These are phyloP conservation scores for Linum usitatissimum DNA, from an alignment of 345 rosid species.

Conservation along the genomic window DNA sequence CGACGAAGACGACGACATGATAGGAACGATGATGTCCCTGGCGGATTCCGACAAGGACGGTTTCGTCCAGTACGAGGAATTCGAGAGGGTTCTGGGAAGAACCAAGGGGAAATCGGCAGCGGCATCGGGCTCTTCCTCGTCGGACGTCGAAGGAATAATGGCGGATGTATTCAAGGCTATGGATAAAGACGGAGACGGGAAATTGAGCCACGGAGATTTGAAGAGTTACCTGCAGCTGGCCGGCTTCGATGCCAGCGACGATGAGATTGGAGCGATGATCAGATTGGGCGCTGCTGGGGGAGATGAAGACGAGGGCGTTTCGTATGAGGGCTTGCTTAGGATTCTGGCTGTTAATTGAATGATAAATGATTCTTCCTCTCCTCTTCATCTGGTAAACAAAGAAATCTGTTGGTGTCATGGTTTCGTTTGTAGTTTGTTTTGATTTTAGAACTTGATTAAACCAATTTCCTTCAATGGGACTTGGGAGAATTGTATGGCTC, in stretches of 20 bases:
- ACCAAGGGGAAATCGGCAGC: background rate
- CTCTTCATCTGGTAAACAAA: no score
- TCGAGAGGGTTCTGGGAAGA: background rate
- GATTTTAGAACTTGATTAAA: no score
- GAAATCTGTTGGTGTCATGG: no score
- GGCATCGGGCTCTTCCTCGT: background rate
- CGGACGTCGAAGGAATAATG: conserved; percentile 3
- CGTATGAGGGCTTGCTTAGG: conserved; percentile 44
- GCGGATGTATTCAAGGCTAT: conserved; percentile 60
- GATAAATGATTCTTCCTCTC: background rate
- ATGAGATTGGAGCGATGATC: conserved; percentile 65
- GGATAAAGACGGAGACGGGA: conserved; percentile 86
- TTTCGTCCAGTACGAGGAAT: background rate
- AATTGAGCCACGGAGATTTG: conserved; percentile 47
- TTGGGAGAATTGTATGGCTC: no score
- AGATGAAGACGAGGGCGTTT: conserved; percentile 36
- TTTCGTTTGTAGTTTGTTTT: no score
- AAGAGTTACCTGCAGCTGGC: conserved; percentile 59
- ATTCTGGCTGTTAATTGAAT: conserved; percentile 38
- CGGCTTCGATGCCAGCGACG: conserved; percentile 46
- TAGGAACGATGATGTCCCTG: background rate
- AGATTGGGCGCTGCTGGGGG: conserved; percentile 37
- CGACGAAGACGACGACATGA: background rate
- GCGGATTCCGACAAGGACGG: background rate
- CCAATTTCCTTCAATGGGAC: no score